Evolutionary conservation across 2,329 filamentous ascomycete species (phyloP), one percentile per base, ranked within the genome.

Genomic region (Aureobasidium sp.): DNA sequence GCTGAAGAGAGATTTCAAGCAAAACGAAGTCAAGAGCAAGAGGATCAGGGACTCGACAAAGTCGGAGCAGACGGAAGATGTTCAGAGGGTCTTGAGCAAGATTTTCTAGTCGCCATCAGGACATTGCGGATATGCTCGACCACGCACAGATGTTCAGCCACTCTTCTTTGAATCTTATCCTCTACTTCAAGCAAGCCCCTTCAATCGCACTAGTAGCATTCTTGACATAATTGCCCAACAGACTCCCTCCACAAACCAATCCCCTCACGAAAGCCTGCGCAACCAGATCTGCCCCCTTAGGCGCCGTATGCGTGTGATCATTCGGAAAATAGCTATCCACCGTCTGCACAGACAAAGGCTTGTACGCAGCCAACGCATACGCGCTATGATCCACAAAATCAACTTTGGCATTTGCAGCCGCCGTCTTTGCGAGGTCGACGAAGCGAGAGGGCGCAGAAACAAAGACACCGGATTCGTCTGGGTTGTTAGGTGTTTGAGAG

Each of bases 261-360:
- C 58, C 84, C 74, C 84, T 84, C 34, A 84, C 79, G 67, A 87
- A 87, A 5, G 82, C 79, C 67, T 81, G 76, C 0, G 83, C 79
- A 59, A 83, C 81, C 4, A 80, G 73, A 63, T 82, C 75, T 1
- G 85, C 84, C n/a, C 84, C 81, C 31, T 72, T 74, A 0, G 82
- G 74, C 57, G 78, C 81, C 1, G 84, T 86, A 70, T 87, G 85
- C 0, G 84, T 87, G 70, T 87, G 84, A 66, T 87, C 84, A 22
- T 77, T 77, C 0, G 84, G 82, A 64, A 80, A 88, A 64, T 80
- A 76, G 0, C 75, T 73, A 69, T 85, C 79, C 29, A 85, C 82
- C 3, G 73, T 76, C 0, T 73, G 64, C 44, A 72, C 74, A 0
- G 84, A 83, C 49, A 85, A 68, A 15, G 75, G 73, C 69, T 79